Conservation (phyloP, 352 stramenopile species). For the Globisporangium uncinulatum region DNA sequence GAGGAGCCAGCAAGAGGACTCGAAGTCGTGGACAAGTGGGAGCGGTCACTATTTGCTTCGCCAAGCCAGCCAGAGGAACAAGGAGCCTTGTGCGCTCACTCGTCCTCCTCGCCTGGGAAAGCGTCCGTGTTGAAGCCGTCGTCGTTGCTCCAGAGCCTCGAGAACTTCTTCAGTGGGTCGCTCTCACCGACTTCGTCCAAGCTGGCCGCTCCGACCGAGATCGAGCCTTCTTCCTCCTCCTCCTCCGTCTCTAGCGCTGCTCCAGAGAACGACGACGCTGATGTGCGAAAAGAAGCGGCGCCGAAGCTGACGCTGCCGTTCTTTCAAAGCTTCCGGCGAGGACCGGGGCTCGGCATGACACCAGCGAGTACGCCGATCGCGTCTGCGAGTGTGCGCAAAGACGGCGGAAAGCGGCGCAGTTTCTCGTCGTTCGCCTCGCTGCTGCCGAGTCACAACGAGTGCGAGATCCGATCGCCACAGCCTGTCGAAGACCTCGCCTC, state of each 20-base stretch:
- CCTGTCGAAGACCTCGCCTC: neutral
- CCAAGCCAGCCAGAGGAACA: conserved; percentile 1
- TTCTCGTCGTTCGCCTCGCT: conserved; percentile 40
- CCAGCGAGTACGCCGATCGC: conserved; percentile 66
- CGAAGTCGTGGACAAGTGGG: conserved; percentile 20
- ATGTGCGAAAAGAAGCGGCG: neutral
- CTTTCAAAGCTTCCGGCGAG: conserved; percentile 65
- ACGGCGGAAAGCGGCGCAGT: conserved; percentile 42
- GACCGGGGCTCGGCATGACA: conserved; percentile 41
- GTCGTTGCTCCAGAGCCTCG: conserved; percentile 13
- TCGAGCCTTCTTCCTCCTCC: neutral
- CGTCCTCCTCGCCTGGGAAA: conserved; percentile 3
- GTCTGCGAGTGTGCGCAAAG: conserved; percentile 63
- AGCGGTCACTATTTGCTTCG: conserved; percentile 14
- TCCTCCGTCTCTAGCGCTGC: too few relatives aligned
- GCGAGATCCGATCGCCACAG: neutral
- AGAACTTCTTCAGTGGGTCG: conserved; percentile 16
- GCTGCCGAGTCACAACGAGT: conserved; percentile 3
- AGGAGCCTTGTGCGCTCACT: neutral
- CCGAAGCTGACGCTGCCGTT: conserved; percentile 55
- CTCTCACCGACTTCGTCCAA: conserved; percentile 4
- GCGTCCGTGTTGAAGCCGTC: conserved; percentile 3
- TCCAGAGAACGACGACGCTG: neutral
- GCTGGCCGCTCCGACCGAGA: neutral
- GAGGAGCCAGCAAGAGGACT: conserved; percentile 9